phyloP scores from a whole-genome alignment of 2,329 filamentous ascomycete species.

The Claviceps quebecensis region DNA sequence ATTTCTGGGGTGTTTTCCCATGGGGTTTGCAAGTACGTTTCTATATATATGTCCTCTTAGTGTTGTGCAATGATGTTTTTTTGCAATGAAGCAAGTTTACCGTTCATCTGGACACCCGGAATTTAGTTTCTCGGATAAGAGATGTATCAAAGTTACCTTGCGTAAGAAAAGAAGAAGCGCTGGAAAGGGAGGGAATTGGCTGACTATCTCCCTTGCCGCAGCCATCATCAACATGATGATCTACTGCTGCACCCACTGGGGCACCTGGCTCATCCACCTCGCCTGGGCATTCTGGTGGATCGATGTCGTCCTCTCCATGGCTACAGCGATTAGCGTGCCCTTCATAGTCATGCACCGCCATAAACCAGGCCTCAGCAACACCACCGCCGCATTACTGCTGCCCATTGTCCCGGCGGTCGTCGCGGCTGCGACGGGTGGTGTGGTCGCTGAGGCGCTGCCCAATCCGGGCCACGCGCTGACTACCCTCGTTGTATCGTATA shows the following conservation, averaged over 20 bases:
- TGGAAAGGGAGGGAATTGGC: background rate
- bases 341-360: conserved; percentile 39
- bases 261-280: conserved; percentile 37
- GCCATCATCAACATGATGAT: conserved; percentile 52
- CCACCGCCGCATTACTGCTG: conserved; percentile 51
- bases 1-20: conserved; percentile 55
- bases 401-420: conserved; percentile 55
- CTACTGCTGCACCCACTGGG: conserved; percentile 49
- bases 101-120: too few species aligned
- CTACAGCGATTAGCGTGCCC: conserved; percentile 39
- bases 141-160: too few species aligned
- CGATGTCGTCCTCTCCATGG: conserved; percentile 36
- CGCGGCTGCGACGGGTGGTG: conserved; percentile 48
- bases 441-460: conserved; percentile 46
- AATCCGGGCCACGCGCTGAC: conserved; percentile 40
- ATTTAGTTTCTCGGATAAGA: too few species aligned
- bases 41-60: background rate
- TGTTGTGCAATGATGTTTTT: too few species aligned
- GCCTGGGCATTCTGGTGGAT: conserved; percentile 47
- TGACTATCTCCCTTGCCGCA: conserved; percentile 2
- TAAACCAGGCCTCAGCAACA: conserved; percentile 35
- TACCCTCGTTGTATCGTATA: conserved; percentile 50
- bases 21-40: conserved; percentile 44
- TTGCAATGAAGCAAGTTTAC: too few species aligned
- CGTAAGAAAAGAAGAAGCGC: too few species aligned